Evolutionary conservation across 108 stramenopile genomes (phyloP), one percentile per base, ranked within the genome.

Genomic region (Cylindrotheca closterium): DNA sequence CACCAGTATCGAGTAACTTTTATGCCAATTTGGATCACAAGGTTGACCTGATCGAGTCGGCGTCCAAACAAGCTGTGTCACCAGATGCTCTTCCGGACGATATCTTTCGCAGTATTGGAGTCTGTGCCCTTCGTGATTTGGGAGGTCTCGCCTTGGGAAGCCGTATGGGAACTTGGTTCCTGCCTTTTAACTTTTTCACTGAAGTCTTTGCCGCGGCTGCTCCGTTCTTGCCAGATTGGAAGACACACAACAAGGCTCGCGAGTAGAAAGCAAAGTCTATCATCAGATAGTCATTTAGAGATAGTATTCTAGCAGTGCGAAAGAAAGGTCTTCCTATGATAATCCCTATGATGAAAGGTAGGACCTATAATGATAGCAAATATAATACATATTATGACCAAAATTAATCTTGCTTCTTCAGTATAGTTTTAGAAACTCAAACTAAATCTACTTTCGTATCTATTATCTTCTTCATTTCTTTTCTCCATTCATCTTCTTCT

Each of bases 1-100:
- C 89, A 19, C 99, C 99, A 0, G 99, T 99, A 0, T 88, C 88
- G 21, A 89, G 86, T 74, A 91, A 96, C 64, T 99, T 99, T 84
- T 99, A 98, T 77, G 83, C 86, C 55, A 75, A 93, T 52, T 82
- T 96, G 51, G 90, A 93, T 65, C 91, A 96, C 65, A 93, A 93
- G 82, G 89, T 96, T 73, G 92, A 96, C 30, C 71, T 93, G 52
- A 83, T 96, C 81, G 95, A 96, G 52, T 82, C 82, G 22, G 94
- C 93, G 18, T 90, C 95, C 58, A 90, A 95, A 61, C 61, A 75
- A 21, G 99, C 97, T 15, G 96, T 97, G 4, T 75, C 83, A 18
- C 97, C 99, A 7, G 85, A 91, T 42, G 74, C 58, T 5, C 59
- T 98, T 37, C 96, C 99, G 22, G 79, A 90, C 71, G 81, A 86